Conservation (phyloP, 768 basidiomycete genomes). For the Russula vinacea region DNA sequence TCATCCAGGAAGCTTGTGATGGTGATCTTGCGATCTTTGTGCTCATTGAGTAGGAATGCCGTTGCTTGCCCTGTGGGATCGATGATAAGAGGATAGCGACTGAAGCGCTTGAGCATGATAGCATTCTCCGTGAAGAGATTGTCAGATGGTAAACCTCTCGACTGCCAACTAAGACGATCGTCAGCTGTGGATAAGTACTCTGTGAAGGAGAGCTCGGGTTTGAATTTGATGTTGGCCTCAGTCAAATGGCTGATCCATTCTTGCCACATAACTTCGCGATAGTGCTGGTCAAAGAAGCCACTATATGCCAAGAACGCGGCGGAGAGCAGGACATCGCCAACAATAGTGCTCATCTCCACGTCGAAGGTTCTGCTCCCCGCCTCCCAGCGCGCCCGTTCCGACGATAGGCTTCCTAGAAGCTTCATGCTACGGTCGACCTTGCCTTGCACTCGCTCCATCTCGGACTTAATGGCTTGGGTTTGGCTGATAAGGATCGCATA, state of each 20-base stretch:
- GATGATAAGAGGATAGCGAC: constrained; percentile 95
- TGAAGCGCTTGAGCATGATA: constrained; percentile 99
- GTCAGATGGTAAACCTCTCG: constrained; percentile 92
- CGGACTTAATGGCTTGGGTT: constrained; percentile 92
- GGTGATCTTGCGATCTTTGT: constrained; percentile 94
- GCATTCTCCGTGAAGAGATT: constrained; percentile 97
- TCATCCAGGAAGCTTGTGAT: constrained; percentile 99
- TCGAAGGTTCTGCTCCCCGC: constrained; percentile 93
- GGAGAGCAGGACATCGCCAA: constrained; percentile 93
- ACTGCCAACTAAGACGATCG: constrained; percentile 93
- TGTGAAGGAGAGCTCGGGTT: constrained; percentile 84
- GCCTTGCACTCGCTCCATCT: constrained; percentile 97
- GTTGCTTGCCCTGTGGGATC: constrained; percentile 98
- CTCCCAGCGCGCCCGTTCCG: constrained; percentile 94
- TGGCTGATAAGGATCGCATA: constrained; percentile 96
- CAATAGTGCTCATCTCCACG: constrained; percentile 96
- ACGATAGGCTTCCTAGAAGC: constrained; percentile 88
- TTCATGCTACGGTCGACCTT: constrained; percentile 98
- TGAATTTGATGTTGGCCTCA: constrained; percentile 89
- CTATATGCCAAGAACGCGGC: constrained; percentile 96
- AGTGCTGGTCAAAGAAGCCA: constrained; percentile 98
- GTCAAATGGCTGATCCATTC: constrained; percentile 88
- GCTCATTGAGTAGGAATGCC: constrained; percentile 88
- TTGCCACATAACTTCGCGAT: constrained; percentile 96
- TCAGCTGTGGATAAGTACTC: constrained; percentile 98